Conservation (phyloP, 1,284 basidiomycete genomes). For the Austroboletus niveus region DNA sequence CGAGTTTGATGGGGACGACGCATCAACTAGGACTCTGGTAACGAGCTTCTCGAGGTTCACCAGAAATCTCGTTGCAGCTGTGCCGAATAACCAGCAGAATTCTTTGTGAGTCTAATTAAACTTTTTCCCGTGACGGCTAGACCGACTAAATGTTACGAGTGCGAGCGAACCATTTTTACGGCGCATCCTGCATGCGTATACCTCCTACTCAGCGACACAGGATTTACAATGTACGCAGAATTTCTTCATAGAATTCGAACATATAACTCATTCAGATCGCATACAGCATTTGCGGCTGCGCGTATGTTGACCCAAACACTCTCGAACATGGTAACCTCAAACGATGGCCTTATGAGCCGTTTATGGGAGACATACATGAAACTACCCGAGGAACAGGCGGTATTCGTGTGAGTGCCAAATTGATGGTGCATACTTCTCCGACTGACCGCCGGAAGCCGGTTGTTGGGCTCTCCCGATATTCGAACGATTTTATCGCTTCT, state of each 20-base stretch:
- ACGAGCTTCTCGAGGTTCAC: slow-evolving; percentile 67
- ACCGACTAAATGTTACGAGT: slow-evolving; percentile 35
- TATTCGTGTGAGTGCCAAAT: slow-evolving; percentile 62
- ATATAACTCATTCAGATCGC: neutral
- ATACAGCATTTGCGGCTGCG: slow-evolving; percentile 52
- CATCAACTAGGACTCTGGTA: slow-evolving; percentile 38
- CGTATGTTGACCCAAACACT: slow-evolving; percentile 66
- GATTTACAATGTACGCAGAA: slow-evolving; percentile 48
- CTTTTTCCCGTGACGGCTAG: slow-evolving; percentile 2
- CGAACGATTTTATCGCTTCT: slow-evolving; percentile 61
- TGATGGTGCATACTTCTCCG: neutral
- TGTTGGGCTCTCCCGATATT: slow-evolving; percentile 66
- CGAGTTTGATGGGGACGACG: slow-evolving; percentile 38
- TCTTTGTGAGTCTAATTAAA: slow-evolving; percentile 55
- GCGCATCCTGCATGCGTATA: slow-evolving; percentile 55
- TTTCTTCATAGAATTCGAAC: slow-evolving; percentile 15
- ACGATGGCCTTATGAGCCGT: slow-evolving; percentile 51
- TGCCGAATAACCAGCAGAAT: slow-evolving; percentile 58
- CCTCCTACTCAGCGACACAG: slow-evolving; percentile 62
- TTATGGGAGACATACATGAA: slow-evolving; percentile 66
- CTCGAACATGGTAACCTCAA: slow-evolving; percentile 72
- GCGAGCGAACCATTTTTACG: slow-evolving; percentile 52
- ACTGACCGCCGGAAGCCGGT: slow-evolving; percentile 50
- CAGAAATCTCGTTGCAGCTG: slow-evolving; percentile 71
- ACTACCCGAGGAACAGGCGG: slow-evolving; percentile 68